phyloP scores from a whole-genome alignment of 495 filamentous ascomycete species.

The Antarctomyces pellizariae region DNA sequence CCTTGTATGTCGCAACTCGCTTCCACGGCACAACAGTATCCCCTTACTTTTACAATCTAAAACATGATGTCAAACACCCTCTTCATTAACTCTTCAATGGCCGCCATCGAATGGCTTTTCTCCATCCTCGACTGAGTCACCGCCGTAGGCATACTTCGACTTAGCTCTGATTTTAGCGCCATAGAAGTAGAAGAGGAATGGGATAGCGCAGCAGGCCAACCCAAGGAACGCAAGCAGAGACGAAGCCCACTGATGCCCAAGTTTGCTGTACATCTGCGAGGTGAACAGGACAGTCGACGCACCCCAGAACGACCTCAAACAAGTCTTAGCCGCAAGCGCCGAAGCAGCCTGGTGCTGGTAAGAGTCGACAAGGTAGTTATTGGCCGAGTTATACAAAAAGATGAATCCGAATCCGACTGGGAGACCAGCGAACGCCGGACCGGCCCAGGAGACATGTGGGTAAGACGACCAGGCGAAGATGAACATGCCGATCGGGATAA shows the following conservation, averaged over 20 bases:
- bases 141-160: slow-evolving; percentile 39
- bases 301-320: slow-evolving; percentile 57
- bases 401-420: slow-evolving; percentile 71
- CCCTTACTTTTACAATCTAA: too few relatives aligned
- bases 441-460: slow-evolving; percentile 38
- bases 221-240: slow-evolving; percentile 45
- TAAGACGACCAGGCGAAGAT: slow-evolving; percentile 74
- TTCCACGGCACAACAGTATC: too few relatives aligned
- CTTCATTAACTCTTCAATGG: too few relatives aligned
- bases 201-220: slow-evolving; percentile 51
- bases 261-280: slow-evolving; percentile 48
- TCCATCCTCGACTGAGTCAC: slow-evolving; percentile 12
- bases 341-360: slow-evolving; percentile 73
- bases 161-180: slow-evolving; percentile 40
- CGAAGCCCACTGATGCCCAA: slow-evolving; percentile 56
- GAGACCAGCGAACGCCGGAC: slow-evolving; percentile 46
- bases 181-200: slow-evolving; percentile 52
- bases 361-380: slow-evolving; percentile 64
- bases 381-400: slow-evolving; percentile 65
- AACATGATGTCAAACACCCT: too few relatives aligned
- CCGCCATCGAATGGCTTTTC: background rate
- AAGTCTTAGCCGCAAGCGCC: slow-evolving; percentile 68
- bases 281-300: slow-evolving; percentile 56
- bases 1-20: too few relatives aligned
- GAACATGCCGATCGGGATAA: slow-evolving; percentile 52